These are phyloP conservation scores for Eimeria brunetti DNA, from an alignment of 169 alveolate species.

Conservation along the genomic window DNA sequence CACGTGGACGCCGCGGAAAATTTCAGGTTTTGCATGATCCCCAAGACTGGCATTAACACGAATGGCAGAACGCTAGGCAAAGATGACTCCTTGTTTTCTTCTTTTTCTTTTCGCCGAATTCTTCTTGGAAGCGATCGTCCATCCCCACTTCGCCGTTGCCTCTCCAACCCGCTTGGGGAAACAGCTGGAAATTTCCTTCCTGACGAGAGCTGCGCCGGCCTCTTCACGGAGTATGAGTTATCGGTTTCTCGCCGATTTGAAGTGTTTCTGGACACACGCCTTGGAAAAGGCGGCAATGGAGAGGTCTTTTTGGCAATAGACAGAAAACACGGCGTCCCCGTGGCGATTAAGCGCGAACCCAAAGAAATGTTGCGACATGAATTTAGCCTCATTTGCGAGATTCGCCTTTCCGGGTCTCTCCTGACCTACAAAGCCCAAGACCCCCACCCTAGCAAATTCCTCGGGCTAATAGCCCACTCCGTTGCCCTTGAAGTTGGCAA, in stretches of 20 bases:
- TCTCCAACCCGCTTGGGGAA: background rate
- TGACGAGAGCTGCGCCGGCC: background rate
- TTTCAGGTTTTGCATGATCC: constrained; percentile 36
- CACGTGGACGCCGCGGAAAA: constrained; percentile 40
- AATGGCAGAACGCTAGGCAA: background rate
- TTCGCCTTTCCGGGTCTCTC: constrained; percentile 42
- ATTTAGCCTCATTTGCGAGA: background rate
- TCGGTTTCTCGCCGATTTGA: constrained; percentile 43
- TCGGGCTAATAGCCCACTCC: constrained; percentile 22
- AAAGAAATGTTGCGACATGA: constrained; percentile 55
- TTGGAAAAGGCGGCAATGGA: constrained; percentile 58
- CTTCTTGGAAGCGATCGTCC: constrained; percentile 49
- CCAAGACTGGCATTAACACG: background rate
- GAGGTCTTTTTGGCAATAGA: constrained; percentile 39
- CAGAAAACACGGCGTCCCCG: constrained; percentile 15
- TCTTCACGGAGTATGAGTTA: constrained; percentile 17
- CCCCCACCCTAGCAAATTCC: constrained; percentile 37
- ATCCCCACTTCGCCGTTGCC: background rate
- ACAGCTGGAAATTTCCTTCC: background rate
- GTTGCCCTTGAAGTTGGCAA: constrained; percentile 60
- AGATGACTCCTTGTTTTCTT: background rate
- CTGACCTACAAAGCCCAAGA: constrained; percentile 53
- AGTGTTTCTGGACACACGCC: constrained; percentile 18
- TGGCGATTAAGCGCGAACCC: constrained; percentile 48
- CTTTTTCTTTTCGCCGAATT: constrained; percentile 31